phyloP scores from a whole-genome alignment of 2,329 filamentous ascomycete genomes.

The Penicillium sp. region DNA sequence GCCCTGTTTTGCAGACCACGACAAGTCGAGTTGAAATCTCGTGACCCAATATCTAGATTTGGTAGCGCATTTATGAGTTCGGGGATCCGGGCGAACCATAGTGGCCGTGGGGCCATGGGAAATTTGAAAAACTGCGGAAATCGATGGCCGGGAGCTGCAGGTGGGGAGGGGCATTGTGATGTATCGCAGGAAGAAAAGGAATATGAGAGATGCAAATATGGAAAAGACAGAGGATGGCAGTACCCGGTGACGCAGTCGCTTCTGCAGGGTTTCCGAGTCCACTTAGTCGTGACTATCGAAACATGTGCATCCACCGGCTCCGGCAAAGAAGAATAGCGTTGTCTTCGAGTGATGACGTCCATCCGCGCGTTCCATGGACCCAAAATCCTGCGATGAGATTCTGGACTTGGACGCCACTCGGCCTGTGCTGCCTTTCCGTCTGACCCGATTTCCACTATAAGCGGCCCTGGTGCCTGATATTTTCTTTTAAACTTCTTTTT shows the following conservation, averaged over 20 bases:
- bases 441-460: conserved; percentile 5
- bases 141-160: not conserved
- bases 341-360: conserved; percentile 15
- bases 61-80: not conserved
- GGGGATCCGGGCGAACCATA: not conserved
- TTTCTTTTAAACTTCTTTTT: not conserved
- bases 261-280: too few relatives aligned
- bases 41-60: not conserved
- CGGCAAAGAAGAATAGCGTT: not conserved
- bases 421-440: conserved; percentile 6
- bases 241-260: not conserved
- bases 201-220: too few relatives aligned
- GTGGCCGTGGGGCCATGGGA: not conserved
- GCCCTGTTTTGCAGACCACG: not conserved
- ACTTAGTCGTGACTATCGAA: not conserved
- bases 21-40: too few relatives aligned
- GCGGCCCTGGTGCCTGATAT: conserved; percentile 7
- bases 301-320: not conserved
- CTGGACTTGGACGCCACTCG: conserved; percentile 12
- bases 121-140: not conserved
- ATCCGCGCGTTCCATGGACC: conserved; percentile 14
- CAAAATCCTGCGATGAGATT: not conserved
- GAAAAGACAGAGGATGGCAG: not conserved
- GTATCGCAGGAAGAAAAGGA: conserved; percentile 6
- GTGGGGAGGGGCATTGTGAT: conserved; percentile 15